Percentiles rank a stretch among this genome's conserved stretches.
Conservation (phyloP, 2,329 filamentous ascomycete genomes). For the Capronia epimyces region DNA sequence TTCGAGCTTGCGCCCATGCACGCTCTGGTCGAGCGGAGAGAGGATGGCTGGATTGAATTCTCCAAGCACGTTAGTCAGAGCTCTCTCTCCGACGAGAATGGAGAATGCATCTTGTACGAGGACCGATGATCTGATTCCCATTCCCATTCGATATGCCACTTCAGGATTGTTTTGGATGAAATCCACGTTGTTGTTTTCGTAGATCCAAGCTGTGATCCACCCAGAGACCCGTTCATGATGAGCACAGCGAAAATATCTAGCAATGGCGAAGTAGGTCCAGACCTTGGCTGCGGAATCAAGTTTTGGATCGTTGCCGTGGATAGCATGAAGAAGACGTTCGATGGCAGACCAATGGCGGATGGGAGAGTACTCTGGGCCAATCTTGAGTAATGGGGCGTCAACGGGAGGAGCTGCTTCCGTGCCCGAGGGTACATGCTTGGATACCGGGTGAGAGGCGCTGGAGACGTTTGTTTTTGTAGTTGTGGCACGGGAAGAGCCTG, state of each 20-base stretch:
- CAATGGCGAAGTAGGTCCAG: conserved; percentile 61
- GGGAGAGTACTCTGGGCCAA: conserved; percentile 54
- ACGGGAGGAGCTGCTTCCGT: not conserved
- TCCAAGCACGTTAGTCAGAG: conserved; percentile 41
- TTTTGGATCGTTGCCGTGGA: conserved; percentile 51
- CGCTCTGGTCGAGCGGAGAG: conserved; percentile 17
- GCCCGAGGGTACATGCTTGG: not conserved
- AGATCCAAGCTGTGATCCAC: conserved; percentile 55
- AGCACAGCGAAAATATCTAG: conserved; percentile 51
- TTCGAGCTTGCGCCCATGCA: conserved; percentile 47
- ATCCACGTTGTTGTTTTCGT: conserved; percentile 48
- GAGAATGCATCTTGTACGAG: conserved; percentile 48
- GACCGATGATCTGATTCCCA: conserved; percentile 33
- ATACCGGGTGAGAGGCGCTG: not conserved
- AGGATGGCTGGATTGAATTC: conserved; percentile 6
- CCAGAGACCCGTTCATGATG: conserved; percentile 37
- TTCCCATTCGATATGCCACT: conserved; percentile 54
- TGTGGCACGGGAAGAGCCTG: too few species aligned
- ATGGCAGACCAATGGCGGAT: conserved; percentile 60
- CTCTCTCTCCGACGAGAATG: conserved; percentile 59
- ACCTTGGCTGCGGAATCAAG: conserved; percentile 62
- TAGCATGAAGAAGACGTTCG: conserved; percentile 54
- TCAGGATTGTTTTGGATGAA: conserved; percentile 63
- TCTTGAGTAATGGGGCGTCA: not conserved
- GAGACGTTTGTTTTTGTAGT: not conserved